Evolutionary conservation across 2,329 filamentous ascomycete genomes (phyloP).

Genomic region (Byssochlamys sp.): DNA sequence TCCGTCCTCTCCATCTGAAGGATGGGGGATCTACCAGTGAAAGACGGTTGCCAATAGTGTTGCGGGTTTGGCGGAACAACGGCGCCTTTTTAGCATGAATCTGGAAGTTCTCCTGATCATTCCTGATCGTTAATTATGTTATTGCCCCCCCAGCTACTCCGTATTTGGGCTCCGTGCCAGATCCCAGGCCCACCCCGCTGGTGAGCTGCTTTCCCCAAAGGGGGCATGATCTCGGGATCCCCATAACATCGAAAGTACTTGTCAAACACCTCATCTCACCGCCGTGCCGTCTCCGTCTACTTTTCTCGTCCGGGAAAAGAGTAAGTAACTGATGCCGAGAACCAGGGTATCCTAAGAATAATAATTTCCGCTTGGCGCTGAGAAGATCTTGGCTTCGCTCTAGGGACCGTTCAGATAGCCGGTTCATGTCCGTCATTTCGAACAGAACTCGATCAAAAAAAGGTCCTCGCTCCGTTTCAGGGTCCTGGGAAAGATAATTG

Average conservation of each 20-base stretch:
- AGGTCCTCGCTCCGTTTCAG: not conserved
- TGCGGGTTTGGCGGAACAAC: not conserved
- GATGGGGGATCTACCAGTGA: not conserved
- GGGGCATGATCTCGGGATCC: not conserved
- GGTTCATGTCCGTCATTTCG: not conserved
- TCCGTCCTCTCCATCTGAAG: not conserved
- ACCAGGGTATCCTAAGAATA: not conserved
- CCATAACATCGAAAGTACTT: not conserved
- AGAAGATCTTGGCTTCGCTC: not conserved
- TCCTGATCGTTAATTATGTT: not conserved
- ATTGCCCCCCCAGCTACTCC: not conserved
- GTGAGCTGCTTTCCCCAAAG: not conserved
- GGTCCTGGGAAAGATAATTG: not conserved
- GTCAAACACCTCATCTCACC: not conserved
- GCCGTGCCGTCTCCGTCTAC: not conserved
- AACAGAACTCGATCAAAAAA: not conserved
- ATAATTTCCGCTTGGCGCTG: not conserved
- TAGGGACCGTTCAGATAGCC: not conserved
- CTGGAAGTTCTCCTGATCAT: not conserved
- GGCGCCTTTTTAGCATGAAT: not conserved
- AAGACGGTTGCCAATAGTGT: not conserved
- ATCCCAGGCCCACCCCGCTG: not conserved
- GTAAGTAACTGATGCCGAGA: not conserved
- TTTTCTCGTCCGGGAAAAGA: not conserved
- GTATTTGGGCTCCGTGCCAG: not conserved